Conservation (phyloP, 176 grass and related monocot genomes). For the Oryza rufipogon region DNA sequence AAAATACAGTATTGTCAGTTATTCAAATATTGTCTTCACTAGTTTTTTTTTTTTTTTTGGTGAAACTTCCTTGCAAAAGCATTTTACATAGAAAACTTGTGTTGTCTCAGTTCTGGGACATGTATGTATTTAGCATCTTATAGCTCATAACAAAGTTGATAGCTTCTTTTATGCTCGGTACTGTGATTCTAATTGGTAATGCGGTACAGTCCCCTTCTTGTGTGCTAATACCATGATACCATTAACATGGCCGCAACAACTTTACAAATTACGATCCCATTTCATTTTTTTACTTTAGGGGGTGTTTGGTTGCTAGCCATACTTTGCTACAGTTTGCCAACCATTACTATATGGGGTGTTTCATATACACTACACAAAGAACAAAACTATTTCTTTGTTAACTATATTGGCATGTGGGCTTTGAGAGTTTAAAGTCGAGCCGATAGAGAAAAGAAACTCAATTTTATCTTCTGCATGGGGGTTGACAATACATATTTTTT, state of each 20-base stretch:
- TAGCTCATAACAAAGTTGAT: background rate
- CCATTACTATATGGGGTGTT: background rate
- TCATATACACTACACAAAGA: background rate
- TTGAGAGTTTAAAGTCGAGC: background rate
- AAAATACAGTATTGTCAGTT: no score
- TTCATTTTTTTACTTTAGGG: slow-evolving; percentile 1
- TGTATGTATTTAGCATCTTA: no score
- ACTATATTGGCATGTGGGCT: background rate
- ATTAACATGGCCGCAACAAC: slow-evolving; percentile 7
- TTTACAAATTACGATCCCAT: background rate
- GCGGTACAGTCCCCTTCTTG: background rate
- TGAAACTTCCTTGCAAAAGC: no score
- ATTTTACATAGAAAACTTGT: no score
- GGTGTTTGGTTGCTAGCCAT: no score
- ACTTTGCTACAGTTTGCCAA: no score
- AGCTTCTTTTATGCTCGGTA: background rate
- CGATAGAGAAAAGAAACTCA: background rate
- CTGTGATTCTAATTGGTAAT: background rate
- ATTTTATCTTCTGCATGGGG: background rate
- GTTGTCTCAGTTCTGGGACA: no score
- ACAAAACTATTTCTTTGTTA: background rate
- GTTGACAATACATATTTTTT: slow-evolving; percentile 29
- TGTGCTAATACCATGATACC: slow-evolving; percentile 14
- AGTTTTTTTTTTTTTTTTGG: no score
- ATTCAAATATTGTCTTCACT: no score